Evolutionary conservation across 345 rosid species (phyloP), one percentile per base, ranked within the genome.

Genomic region (Excoecaria agallocha): DNA sequence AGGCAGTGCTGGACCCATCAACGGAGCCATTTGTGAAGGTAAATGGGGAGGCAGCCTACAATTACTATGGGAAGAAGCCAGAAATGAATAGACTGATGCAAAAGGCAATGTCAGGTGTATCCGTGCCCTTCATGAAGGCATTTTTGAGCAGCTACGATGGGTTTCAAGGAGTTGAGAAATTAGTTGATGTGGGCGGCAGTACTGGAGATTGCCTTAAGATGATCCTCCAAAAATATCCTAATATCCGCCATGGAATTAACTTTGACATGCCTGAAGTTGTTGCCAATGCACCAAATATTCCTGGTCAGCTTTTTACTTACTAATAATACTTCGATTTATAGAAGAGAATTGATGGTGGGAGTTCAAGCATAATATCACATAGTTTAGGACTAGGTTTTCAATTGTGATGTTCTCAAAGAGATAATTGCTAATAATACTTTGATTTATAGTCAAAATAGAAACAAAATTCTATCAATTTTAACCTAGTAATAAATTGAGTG

Each of bases 141-240:
- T 67, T 90, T 9, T 70, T 94, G 86, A 82, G 85, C 20, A 84
- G 87, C 72, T 94, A 92, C 61, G 85, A 85, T 76, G 97, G 97
- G 46, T 92, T 94, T 60, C 56, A 81, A 60, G 91, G 86, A 0
- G 86, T 88, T 35, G 72, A 78, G 48, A 84, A 37, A 60, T 69
- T 94, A 71, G 94, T 94, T 38, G 98, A 94, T 63, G 98, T 94
- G 50, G 98, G 97, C 57, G 98, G 98, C 20, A 94, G 98, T 20
- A 91, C 88, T 11, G 98, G 98, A 43, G 97, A 92, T 82, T 94
- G 96, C 82, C 90, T 94, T 46, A 82, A 84, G 79, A 92, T 92
- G 98, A 94, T 94, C 59, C 24, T 90, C 30, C 17, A 79, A 4
- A 88, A 88, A 22, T 79, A 84, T 77, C 83, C 93, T 3, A 67